A percentile compares a stretch with the other conserved stretches of the same genome.
These are phyloP conservation scores for Stellera chamaejasme DNA, from an alignment of 345 rosid genomes.

Conservation along the genomic window DNA sequence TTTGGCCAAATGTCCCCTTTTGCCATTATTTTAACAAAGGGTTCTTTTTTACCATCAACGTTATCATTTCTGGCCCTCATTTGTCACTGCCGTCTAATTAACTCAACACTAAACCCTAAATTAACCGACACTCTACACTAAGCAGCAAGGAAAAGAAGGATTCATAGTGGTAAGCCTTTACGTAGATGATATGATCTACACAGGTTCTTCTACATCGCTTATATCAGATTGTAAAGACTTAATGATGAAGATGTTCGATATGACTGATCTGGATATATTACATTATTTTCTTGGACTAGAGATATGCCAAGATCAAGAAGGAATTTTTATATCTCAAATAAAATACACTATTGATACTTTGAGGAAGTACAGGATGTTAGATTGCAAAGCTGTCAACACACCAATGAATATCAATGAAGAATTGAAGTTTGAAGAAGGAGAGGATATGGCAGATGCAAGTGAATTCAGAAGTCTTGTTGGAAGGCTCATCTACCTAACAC, in stretches of 20 bases:
- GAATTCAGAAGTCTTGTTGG: background rate
- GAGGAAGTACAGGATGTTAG: background rate
- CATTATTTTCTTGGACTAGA: background rate
- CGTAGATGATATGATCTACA: background rate
- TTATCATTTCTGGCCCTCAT: too few species aligned
- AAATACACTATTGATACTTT: background rate
- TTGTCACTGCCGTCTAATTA: too few species aligned
- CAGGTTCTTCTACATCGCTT: background rate
- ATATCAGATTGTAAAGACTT: background rate
- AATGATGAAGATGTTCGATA: background rate
- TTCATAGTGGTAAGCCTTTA: background rate
- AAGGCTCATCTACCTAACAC: background rate
- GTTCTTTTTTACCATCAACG: too few species aligned
- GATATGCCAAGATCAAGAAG: background rate
- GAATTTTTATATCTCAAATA: background rate
- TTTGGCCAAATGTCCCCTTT: too few species aligned
- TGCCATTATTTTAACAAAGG: too few species aligned
- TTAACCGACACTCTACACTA: background rate
- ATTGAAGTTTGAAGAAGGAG: background rate
- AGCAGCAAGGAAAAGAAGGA: background rate
- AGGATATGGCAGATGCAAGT: background rate
- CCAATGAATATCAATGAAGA: conserved; percentile 1
- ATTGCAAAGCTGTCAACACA: background rate
- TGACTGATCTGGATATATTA: background rate
- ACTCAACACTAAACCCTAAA: too few species aligned